Base-by-base conservation (phyloP, 163 green algal species). In the Smithsoniella earleae region DNA sequence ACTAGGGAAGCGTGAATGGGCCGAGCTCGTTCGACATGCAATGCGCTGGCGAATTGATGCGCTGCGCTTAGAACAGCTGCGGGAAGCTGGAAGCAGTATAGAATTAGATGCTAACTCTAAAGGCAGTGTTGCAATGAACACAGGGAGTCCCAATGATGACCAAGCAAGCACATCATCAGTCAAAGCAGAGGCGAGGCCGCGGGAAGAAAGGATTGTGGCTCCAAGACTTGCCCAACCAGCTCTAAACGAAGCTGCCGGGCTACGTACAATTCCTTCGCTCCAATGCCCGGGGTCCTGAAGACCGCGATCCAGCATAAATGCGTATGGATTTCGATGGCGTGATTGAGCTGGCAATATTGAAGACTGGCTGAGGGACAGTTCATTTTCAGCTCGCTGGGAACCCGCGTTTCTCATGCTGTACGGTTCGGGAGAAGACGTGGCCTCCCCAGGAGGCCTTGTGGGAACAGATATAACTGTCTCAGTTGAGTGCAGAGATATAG, bases 291-390 rank as follows among this genome's bases (percentile, higher is more conserved):
- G 58, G 25, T 69, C 58, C 58, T 43, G 31, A 30, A 69, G 27
- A 6, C 58, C 58, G 1, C 58, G 58, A 31, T 69, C 58, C n/a
- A 69, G 58, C 58, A 69, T 69, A 31, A 69, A 69, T 33, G 58
- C 58, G 58, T 69, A 69, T 33, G 58, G 58, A 13, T 69, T 69
- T 16, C 34, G 58, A 31, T 69, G 58, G n/a, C 40, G 40, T 49
- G 40, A 10, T 49, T 10, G 10, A 13, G 10, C 40, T 10, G 40
- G 40, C 10, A 49, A 49, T 13, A 13, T 49, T 49, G 40, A 13
- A 22, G 40, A 22, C 40, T 13, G 13, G 40, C 10, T 49, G 40
- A n/a, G n/a, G n/a, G n/a, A n/a, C n/a, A n/a, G n/a, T n/a, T n/a
- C n/a, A n/a, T n/a, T n/a, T n/a, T n/a, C n/a, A n/a, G n/a, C n/a